A percentile compares a stretch with the other conserved stretches of the same genome.
phyloP scores from a whole-genome alignment of 495 filamentous ascomycete genomes.

The Neurospora sublineolata region DNA sequence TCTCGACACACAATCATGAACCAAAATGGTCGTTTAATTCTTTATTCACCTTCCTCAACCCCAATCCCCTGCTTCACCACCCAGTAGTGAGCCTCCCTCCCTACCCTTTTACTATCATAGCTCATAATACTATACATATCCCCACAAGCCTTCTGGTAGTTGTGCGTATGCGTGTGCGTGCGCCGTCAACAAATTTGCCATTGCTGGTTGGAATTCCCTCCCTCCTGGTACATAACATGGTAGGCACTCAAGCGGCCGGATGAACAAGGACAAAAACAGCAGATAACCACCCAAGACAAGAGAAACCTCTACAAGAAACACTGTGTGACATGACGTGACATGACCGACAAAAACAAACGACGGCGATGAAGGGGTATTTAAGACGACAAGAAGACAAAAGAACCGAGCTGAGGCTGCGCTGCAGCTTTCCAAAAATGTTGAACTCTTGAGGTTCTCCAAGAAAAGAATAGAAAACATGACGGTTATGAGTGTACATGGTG shows the following conservation, averaged over 20 bases:
- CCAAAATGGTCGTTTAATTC: neutral
- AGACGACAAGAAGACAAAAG: neutral
- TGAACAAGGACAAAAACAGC: neutral
- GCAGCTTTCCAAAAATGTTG: neutral
- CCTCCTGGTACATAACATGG: neutral
- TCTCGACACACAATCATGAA: neutral
- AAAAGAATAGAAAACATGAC: neutral
- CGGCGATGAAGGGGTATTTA: neutral
- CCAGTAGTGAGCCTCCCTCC: neutral
- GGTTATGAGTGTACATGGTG: neutral
- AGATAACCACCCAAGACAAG: neutral
- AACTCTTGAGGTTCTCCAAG: neutral
- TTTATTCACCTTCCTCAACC: neutral
- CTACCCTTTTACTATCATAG: neutral
- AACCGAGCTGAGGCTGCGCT: slow-evolving; percentile 1
- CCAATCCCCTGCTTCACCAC: neutral
- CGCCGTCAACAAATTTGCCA: neutral
- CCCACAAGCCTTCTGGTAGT: neutral
- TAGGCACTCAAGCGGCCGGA: neutral
- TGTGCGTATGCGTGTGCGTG: neutral
- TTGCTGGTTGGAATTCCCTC: neutral
- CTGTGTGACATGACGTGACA: neutral
- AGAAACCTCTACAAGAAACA: neutral
- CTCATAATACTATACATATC: neutral
- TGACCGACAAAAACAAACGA: neutral